Evolutionary conservation across 495 filamentous ascomycete genomes (phyloP).

Genomic region (Hyaloscypha variabilis): DNA sequence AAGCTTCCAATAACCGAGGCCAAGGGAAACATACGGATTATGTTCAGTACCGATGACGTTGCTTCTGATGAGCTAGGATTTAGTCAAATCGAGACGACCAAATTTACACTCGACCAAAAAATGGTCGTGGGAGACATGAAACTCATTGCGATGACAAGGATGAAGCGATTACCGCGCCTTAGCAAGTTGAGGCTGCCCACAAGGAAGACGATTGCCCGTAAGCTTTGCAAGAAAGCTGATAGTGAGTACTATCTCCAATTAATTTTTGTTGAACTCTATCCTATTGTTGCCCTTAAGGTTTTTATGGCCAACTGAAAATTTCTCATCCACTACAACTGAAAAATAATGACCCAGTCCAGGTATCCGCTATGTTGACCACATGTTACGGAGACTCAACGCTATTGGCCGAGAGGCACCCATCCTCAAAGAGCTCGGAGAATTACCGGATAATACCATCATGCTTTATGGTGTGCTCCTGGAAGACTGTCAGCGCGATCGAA

Average conservation of each 20-base stretch:
- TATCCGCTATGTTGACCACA: background rate
- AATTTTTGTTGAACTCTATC: background rate
- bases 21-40: background rate
- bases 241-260: background rate
- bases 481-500: background rate
- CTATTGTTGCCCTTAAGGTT: background rate
- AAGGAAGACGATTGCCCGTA: background rate
- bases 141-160: background rate
- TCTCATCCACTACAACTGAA: background rate
- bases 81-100: background rate
- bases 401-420: background rate
- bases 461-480: background rate
- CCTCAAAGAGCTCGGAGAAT: background rate
- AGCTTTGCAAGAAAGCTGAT: background rate
- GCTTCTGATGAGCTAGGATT: background rate
- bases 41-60: background rate
- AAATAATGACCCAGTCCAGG: background rate
- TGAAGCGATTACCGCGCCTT: background rate
- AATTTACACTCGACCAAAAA: background rate
- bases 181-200: background rate
- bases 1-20: background rate
- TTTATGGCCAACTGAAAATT: background rate
- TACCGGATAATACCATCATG: background rate
- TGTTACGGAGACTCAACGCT: background rate
- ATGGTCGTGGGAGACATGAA: background rate